Evolutionary conservation across 305 asterid genomes (phyloP), one percentile per base, ranked within the genome.

Genomic region (Plantago rigida): DNA sequence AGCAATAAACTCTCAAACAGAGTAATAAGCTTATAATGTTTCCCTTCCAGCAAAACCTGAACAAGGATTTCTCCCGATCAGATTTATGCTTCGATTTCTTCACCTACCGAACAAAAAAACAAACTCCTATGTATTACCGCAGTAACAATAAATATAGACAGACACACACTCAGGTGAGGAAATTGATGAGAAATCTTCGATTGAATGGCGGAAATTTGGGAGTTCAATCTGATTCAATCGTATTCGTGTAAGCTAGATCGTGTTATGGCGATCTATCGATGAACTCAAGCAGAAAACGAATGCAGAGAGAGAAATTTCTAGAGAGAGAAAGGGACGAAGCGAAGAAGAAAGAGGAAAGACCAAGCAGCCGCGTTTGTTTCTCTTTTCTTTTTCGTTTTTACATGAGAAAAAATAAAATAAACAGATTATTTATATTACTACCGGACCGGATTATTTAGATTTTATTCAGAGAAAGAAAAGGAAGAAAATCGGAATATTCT

Each of bases 341-440:
- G 62, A 51, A 24, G 50, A 59, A 34, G 68, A 69, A 63, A 72
- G 71, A 80, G 70, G 46, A 70, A 65, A 65, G 67, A 69, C 68
- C 66, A 73, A 60, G 82, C 86, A 73, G 79, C 86, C 80, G 84
- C 77, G 79, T 74, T 74, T 71, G 45, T 36, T 45, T 64, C 13
- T 26, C 47, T 4, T 24, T 61, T 56, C 22, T 12, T 61, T 13
- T 46, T 0, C 31, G 8, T 56, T 9, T 31, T 13, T 10, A 13
- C 26, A 29, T 48, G 42, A 17, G 19, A 17, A 17, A 17, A 17
- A 17, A 17, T 17, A 17, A 17, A 17, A 17, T 17, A 17, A 17
- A 52, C 34, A 9, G 0, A 24, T 52, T 3, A 31, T 31, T 31
- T 31, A 31, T 31, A 31, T 3, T 31, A 0, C 39, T 31, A 31